Conservation (phyloP, 1,139 yeast genomes). For the Saccharomyces hybrid region DNA sequence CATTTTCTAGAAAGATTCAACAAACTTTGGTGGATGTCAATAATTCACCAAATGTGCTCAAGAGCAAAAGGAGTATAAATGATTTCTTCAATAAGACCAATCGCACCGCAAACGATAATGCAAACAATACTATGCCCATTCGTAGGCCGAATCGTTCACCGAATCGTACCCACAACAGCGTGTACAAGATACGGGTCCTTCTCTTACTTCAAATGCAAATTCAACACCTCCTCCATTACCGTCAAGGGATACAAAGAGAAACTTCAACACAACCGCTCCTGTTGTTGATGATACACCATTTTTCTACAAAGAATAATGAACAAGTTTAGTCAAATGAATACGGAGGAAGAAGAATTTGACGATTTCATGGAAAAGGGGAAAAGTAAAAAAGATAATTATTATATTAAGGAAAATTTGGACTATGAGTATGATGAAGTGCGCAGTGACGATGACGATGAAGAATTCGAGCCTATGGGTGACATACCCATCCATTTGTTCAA, state of each 20-base stretch:
- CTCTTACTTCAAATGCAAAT: not conserved
- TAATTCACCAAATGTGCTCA: constrained; percentile 17
- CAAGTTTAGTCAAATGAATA: constrained; percentile 27
- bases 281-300: not conserved
- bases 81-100: constrained; percentile 13
- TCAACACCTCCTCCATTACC: not conserved
- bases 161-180: not conserved
- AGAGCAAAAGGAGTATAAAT: constrained; percentile 19
- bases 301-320: constrained; percentile 13
- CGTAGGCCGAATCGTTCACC: not conserved
- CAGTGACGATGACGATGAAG: constrained; percentile 5
- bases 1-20: constrained; percentile 9
- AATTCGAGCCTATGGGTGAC: constrained; percentile 4
- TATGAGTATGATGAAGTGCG: constrained; percentile 19
- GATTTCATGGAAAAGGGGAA: constrained; percentile 8
- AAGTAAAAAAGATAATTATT: constrained; percentile 15
- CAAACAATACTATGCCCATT: not conserved
- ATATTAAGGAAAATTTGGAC: constrained; percentile 22
- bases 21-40: constrained; percentile 17
- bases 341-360: constrained; percentile 30
- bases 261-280: not conserved
- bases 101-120: not conserved
- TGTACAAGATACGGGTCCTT: not conserved
- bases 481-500: constrained; percentile 3
- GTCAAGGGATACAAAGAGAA: not conserved